Evolutionary conservation across 2,329 filamentous ascomycete genomes (phyloP).

Genomic region (Phyllosticta paracitricarpa): DNA sequence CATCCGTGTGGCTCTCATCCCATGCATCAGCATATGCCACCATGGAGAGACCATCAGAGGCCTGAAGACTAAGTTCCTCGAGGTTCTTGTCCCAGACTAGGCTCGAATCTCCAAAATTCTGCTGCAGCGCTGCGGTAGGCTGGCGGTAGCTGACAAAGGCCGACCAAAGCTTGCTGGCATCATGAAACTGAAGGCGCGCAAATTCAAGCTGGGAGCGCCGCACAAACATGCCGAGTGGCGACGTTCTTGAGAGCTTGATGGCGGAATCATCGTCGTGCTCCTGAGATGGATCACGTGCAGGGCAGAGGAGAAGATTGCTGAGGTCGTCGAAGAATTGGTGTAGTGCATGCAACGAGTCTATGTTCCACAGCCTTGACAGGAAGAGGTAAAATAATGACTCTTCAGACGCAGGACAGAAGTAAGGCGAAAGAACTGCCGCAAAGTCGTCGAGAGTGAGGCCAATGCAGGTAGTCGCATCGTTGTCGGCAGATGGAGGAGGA

Average conservation of each 20-base stretch:
- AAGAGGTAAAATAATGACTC: slow-evolving; percentile 36
- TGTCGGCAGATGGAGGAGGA: slow-evolving; percentile 9
- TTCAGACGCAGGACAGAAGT: slow-evolving; percentile 33
- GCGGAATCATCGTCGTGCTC: slow-evolving; percentile 24
- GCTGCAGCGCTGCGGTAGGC: slow-evolving; percentile 55
- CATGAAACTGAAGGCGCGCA: slow-evolving; percentile 66
- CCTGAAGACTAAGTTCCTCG: slow-evolving; percentile 47
- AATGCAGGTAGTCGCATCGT: slow-evolving; percentile 22
- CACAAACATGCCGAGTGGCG: slow-evolving; percentile 73
- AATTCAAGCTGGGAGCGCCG: slow-evolving; percentile 72
- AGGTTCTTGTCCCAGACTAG: slow-evolving; percentile 50
- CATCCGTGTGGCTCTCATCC: slow-evolving; percentile 19
- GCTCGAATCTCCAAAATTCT: slow-evolving; percentile 21
- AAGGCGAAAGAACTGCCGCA: slow-evolving; percentile 35
- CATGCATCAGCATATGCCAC: slow-evolving; percentile 40
- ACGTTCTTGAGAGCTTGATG: slow-evolving; percentile 59
- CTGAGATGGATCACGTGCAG: slow-evolving; percentile 44
- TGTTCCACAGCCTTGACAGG: slow-evolving; percentile 68
- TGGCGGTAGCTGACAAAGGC: slow-evolving; percentile 72
- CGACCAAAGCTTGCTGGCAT: slow-evolving; percentile 70
- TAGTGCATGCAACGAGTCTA: slow-evolving; percentile 62
- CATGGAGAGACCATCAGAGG: slow-evolving; percentile 36
- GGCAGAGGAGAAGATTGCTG: slow-evolving; percentile 48
- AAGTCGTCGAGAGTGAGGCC: slow-evolving; percentile 31
- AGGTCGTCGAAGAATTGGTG: slow-evolving; percentile 60